These are phyloP conservation scores for Xylaria sp. DNA, from an alignment of 2,329 filamentous ascomycete genomes.

Conservation along the genomic window DNA sequence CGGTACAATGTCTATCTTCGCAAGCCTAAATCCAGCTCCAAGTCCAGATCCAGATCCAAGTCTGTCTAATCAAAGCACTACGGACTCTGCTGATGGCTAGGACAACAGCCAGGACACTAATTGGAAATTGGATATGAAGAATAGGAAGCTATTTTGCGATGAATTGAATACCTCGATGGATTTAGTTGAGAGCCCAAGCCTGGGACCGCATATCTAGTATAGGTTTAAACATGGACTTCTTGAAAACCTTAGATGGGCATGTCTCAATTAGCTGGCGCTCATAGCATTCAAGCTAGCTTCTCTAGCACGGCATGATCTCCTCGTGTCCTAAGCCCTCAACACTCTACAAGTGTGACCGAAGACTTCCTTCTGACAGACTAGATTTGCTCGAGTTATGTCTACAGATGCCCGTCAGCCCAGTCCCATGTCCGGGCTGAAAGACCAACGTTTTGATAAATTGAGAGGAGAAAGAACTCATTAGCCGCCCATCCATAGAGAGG, in stretches of 20 bases:
- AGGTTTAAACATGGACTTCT: not conserved
- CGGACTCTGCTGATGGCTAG: no score
- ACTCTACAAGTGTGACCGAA: slow-evolving; percentile 9
- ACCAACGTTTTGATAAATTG: not conserved
- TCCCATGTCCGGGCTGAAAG: slow-evolving; percentile 7
- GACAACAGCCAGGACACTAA: not conserved
- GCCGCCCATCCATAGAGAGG: not conserved
- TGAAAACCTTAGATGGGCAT: no score
- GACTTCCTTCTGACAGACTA: not conserved
- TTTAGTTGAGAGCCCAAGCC: not conserved
- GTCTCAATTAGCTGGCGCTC: not conserved
- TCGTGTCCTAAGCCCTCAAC: not conserved
- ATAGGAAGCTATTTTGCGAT: not conserved
- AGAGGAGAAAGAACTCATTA: slow-evolving; percentile 1
- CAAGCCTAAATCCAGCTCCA: not conserved
- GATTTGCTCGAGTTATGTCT: slow-evolving; percentile 9
- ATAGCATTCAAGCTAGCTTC: not conserved
- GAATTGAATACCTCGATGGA: not conserved
- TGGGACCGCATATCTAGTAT: not conserved
- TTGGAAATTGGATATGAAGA: not conserved
- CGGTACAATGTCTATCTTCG: not conserved
- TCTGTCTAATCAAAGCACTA: no score
- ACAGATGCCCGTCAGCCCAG: slow-evolving; percentile 10
- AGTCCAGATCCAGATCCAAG: no score
- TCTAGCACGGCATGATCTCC: not conserved